Base-by-base conservation (phyloP, 805 yeast species). In the Komagataella mondaviorum region DNA sequence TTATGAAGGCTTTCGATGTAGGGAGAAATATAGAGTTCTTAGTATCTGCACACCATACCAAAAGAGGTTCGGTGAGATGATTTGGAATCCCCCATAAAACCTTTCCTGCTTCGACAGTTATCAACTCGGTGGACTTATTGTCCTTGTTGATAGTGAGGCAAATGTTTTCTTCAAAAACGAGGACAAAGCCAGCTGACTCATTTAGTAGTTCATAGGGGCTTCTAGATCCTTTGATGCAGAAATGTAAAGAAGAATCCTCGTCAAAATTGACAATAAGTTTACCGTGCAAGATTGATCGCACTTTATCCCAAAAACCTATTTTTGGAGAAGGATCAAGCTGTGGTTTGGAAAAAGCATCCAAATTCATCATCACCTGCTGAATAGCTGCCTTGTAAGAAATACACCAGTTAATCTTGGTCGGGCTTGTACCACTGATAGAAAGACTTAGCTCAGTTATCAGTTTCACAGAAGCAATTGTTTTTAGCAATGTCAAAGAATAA, bases 241-340 rank as follows among this genome's bases (percentile, higher is more conserved):
- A 73, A 52, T 79, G 76, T 47, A 85, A 70, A 17, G 72, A 70
- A 10, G 80, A 76, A 1, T 75, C 68, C 20, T 76, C 64, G 2
- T 66, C 65, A 73, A 86, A 76, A 14, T 66, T 60, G 51, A 88
- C 71, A 51, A 83, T 65, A 6, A 56, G 23, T 17, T 78, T 75
- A 0, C 96, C 95, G 67, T 90, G 97, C 57, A 88, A 68, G 14
- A 84, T 71, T 24, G 81, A 73, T 49, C 96, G 69, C 23, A 88
- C 65, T 62, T 89, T 91, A 65, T 90, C 98, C 98, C 98, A 90
- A 57, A 89, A 82, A 0, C 98, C 98, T 12, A 88, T 67, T 57
- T 84, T 85, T 3, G 79, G 76, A 1, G 96, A 87, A 0, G 90
- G 90, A 63, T 90, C 98, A 14, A 85, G 67, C 0, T 95, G 96